Evolutionary conservation across 2,329 filamentous ascomycete species (phyloP).

Genomic region (Hymenoscyphus repandus): DNA sequence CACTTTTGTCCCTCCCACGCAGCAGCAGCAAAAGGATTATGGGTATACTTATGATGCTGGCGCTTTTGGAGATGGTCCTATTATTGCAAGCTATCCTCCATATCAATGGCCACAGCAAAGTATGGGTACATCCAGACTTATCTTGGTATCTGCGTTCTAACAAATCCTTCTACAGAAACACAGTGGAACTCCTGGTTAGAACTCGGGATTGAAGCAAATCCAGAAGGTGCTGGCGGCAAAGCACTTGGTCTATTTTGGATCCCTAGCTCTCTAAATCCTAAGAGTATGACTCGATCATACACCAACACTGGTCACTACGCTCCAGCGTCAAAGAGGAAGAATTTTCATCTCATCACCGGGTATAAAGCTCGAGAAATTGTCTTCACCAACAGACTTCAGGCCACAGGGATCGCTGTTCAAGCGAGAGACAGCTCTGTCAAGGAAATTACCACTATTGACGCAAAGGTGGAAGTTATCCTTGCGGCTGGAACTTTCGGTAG

Average conservation of each 20-base stretch:
- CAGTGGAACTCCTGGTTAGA: constrained; percentile 4
- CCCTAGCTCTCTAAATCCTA: background rate
- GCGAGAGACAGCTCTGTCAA: background rate
- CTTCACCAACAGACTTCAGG: background rate
- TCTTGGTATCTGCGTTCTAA: background rate
- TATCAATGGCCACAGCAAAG: constrained; percentile 1
- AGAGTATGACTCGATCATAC: background rate
- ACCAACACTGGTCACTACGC: background rate
- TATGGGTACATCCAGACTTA: background rate
- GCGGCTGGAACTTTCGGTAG: constrained; percentile 24
- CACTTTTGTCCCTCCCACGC: background rate
- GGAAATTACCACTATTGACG: constrained; percentile 15
- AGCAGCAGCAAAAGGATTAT: background rate
- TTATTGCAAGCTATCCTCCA: background rate
- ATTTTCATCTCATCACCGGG: background rate
- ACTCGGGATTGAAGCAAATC: background rate
- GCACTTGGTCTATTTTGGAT: background rate
- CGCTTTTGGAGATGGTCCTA: background rate
- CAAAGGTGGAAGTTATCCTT: constrained; percentile 29
- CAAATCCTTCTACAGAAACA: background rate
- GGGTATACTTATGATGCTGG: background rate
- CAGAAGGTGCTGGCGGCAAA: background rate
- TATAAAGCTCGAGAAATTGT: background rate
- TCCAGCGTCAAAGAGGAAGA: background rate
- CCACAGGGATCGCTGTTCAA: background rate